These are phyloP conservation scores for Fusarium cicatricum DNA, from an alignment of 2,329 filamentous ascomycete genomes.

Conservation along the genomic window DNA sequence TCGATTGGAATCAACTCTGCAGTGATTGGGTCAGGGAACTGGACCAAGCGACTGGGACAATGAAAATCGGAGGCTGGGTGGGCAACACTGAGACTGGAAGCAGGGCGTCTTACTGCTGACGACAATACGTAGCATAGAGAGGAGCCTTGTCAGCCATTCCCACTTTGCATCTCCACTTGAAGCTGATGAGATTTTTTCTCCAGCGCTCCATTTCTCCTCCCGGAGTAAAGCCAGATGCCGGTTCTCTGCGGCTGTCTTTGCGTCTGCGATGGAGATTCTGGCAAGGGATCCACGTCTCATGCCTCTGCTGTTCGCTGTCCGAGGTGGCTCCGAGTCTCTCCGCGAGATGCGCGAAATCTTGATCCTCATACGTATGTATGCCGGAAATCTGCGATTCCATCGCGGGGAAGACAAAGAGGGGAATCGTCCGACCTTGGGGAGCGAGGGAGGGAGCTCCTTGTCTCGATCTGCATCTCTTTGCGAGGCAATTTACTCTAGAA, in stretches of 20 bases:
- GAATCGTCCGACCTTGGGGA: conserved; percentile 22
- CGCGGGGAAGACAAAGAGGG: conserved; percentile 16
- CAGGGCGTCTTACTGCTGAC: no score
- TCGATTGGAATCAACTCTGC: not conserved
- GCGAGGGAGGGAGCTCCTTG: conserved; percentile 12
- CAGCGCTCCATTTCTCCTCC: not conserved
- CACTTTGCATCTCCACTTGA: conserved; percentile 31
- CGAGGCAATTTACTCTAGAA: no score
- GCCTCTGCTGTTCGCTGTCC: conserved; percentile 10
- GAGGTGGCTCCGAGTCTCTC: conserved; percentile 38
- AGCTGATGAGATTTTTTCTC: conserved; percentile 20
- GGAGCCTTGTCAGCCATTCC: conserved; percentile 17
- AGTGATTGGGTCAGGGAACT: conserved; percentile 4
- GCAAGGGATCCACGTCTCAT: conserved; percentile 32
- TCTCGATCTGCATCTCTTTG: no score
- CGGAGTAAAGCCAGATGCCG: not conserved
- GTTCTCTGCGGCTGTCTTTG: not conserved
- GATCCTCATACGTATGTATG: conserved; percentile 10
- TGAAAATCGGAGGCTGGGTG: not conserved
- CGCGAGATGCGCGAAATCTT: conserved; percentile 18
- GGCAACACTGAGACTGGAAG: conserved; percentile 5
- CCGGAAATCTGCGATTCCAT: conserved; percentile 27
- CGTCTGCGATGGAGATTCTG: conserved; percentile 11
- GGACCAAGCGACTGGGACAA: no score
- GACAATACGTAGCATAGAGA: conserved; percentile 1